Evolutionary conservation across 2,329 filamentous ascomycete genomes (phyloP).

Genomic region (Blumeria hordei): DNA sequence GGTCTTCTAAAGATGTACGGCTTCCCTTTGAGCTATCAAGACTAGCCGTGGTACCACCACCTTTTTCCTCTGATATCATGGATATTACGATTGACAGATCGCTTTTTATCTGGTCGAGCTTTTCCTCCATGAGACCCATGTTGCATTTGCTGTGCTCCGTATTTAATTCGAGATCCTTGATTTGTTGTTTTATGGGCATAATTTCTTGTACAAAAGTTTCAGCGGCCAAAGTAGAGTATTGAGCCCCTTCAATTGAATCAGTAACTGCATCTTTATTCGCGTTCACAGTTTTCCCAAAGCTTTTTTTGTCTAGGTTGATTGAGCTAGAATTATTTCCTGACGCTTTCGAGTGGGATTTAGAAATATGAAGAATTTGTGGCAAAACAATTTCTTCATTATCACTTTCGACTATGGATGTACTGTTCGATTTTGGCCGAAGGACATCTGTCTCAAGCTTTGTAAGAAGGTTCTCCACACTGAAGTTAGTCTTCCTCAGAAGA

Average conservation of each 20-base stretch:
- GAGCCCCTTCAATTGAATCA: background rate
- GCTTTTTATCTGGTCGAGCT: slow-evolving; percentile 13
- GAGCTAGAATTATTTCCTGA: background rate
- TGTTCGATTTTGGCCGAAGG: background rate
- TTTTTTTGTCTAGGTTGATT: background rate
- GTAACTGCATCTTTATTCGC: background rate
- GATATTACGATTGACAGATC: slow-evolving; percentile 11
- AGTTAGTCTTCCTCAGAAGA: slow-evolving; percentile 13
- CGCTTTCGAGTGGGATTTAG: background rate
- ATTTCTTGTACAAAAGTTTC: background rate
- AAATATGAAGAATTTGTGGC: background rate
- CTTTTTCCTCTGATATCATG: slow-evolving; percentile 6
- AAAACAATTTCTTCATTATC: background rate
- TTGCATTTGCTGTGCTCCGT: background rate
- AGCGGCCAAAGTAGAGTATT: background rate
- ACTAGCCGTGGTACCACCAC: background rate
- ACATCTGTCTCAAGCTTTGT: background rate
- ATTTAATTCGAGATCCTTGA: background rate
- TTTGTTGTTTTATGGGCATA: background rate
- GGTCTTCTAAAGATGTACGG: background rate
- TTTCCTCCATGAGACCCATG: slow-evolving; percentile 8
- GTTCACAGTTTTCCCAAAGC: background rate
- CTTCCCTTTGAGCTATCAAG: background rate
- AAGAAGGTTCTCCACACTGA: slow-evolving; percentile 13
- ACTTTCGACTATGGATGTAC: background rate